Evolutionary conservation across 2,329 filamentous ascomycete species (phyloP), one percentile per base, ranked within the genome.

Genomic region (Drechslerella dactyloides): DNA sequence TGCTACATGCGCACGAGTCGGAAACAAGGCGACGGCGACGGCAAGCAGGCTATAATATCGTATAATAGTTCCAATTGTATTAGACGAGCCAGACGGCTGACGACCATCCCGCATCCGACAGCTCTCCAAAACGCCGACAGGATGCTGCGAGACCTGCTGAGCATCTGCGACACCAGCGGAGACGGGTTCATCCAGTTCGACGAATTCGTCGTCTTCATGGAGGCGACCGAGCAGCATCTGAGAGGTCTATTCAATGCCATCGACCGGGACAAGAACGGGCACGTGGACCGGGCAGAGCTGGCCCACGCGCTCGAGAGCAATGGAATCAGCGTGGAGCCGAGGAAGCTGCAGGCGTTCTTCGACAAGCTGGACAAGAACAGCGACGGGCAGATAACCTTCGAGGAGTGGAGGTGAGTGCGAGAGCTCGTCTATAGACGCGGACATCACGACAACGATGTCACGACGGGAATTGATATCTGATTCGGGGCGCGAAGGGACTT

Each of bases 121-220:
- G 87, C 89, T 74, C 81, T 99, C 78, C 96, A 97, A 83, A 94
- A 97, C 84, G 94, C 94, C 78, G 90, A 96, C 80, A 83, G 86
- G 40, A 87, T 97, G 83, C 84, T 99, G 74, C 85, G 86, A 78
- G 88, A 90, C 77, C 90, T 97, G 66, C 85, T 97, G 78, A 84
- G 85, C 74, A 85, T 89, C 73, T 92, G 97, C 74, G 94, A 99
- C 78, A 89, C 87, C 66, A 92, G 93, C 78, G 86, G 87, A 24
- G 92, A 97, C 80, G 91, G 93, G 74, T 89, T 87, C 77, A 97
- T 99, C 76, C 89, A 96, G 80, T 97, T 91, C 79, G 86, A 92
- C 81, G 94, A 99, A 82, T 99, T 99, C 78, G 89, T 88, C 74
- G 84, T 83, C 46, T 97, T 97, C 78, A 91, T 97, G 78, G 86